phyloP scores from a whole-genome alignment of 371 early-diverging fungal genomes.

The Smittium culicis region DNA sequence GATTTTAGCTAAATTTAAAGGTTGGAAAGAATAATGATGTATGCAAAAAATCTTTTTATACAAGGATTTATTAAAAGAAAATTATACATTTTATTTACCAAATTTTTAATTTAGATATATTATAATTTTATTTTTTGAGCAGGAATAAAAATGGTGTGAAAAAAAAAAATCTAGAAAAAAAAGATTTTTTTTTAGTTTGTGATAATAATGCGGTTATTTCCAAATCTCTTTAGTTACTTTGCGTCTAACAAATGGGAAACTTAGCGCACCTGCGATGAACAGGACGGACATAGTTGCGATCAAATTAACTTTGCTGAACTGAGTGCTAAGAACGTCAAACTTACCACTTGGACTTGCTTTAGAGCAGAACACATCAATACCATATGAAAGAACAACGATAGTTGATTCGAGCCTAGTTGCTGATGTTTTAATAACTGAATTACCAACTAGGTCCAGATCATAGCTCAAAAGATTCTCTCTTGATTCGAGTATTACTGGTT shows the following conservation, averaged over 20 bases:
- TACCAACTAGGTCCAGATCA: conserved; percentile 41
- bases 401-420: conserved; percentile 86
- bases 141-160: too few species aligned
- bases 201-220: conserved; percentile 30
- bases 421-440: conserved; percentile 47
- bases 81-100: too few species aligned
- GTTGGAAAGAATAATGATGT: too few species aligned
- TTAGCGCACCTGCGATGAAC: conserved; percentile 45
- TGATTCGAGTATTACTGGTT: conserved; percentile 51
- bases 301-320: conserved; percentile 73
- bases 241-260: conserved; percentile 55
- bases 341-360: conserved; percentile 68
- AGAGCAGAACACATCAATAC: conserved; percentile 76
- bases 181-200: too few species aligned
- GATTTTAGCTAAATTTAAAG: too few species aligned
- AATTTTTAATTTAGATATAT: too few species aligned
- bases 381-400: conserved; percentile 68
- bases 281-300: conserved; percentile 66
- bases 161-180: too few species aligned
- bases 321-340: conserved; percentile 82
- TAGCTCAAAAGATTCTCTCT: conserved; percentile 61
- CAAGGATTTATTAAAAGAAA: too few species aligned
- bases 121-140: too few species aligned
- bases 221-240: conserved; percentile 44
- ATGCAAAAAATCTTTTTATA: too few species aligned